Evolutionary conservation across 306 rosid species (phyloP).

Genomic region (Cicer arietinum): DNA sequence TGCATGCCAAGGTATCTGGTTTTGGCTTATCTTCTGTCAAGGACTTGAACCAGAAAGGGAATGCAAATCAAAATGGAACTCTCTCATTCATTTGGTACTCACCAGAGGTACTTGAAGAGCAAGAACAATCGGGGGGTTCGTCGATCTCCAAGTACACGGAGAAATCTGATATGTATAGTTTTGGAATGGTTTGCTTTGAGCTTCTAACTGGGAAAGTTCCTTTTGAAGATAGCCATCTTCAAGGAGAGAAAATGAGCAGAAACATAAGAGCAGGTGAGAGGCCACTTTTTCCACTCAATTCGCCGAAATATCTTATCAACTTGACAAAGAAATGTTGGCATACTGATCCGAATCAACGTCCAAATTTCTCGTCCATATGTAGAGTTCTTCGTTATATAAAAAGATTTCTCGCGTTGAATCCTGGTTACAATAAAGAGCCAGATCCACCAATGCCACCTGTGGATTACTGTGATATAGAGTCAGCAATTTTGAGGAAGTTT

Average conservation of each 20-base stretch:
- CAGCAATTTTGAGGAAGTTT: slow-evolving; percentile 58
- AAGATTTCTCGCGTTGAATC: slow-evolving; percentile 70
- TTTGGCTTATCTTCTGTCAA: slow-evolving; percentile 62
- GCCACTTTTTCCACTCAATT: slow-evolving; percentile 73
- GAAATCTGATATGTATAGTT: slow-evolving; percentile 89
- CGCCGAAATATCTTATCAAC: slow-evolving; percentile 73
- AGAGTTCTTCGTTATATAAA: slow-evolving; percentile 76
- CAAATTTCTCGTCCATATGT: slow-evolving; percentile 82
- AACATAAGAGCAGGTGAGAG: slow-evolving; percentile 92
- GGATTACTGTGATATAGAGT: slow-evolving; percentile 83
- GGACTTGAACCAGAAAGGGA: slow-evolving; percentile 52
- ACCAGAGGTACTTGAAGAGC: slow-evolving; percentile 92
- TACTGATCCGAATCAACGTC: slow-evolving; percentile 74
- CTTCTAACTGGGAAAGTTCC: slow-evolving; percentile 91
- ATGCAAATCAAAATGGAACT: slow-evolving; percentile 64
- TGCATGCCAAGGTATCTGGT: slow-evolving; percentile 75
- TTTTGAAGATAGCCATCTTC: slow-evolving; percentile 89
- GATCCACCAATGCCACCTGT: slow-evolving; percentile 63
- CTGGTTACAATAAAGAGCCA: slow-evolving; percentile 58
- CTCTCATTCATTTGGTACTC: slow-evolving; percentile 79
- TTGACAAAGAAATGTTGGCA: slow-evolving; percentile 93
- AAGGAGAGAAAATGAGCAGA: slow-evolving; percentile 91
- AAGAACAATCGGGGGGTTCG: slow-evolving; percentile 57
- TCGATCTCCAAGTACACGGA: slow-evolving; percentile 61
- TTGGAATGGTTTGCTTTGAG: slow-evolving; percentile 95